Base-by-base conservation (phyloP, 2,329 filamentous ascomycete species). In the Arthrinium puccinioides region DNA sequence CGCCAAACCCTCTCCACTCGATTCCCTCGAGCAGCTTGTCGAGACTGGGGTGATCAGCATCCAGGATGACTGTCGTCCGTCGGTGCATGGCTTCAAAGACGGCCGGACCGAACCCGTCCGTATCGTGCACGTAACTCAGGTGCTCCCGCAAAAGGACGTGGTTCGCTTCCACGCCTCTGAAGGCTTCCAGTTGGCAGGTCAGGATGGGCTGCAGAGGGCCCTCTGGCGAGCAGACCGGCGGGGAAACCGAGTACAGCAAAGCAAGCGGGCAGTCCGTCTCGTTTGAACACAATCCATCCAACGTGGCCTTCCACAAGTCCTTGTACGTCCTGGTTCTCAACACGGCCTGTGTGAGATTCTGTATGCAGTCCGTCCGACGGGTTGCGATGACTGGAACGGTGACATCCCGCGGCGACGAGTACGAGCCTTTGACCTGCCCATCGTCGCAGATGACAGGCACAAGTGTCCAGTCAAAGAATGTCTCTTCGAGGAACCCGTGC, bases 381-480 rank as follows among this genome's bases (percentile, higher is more conserved):
- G 49, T 52, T 13, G 48, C 50, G 18, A 66, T 57, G 2, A 60
- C 57, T 11, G 63, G 57, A 19, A 50, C 46, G 3, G 63, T 66
- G 26, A 43, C 35, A 21, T 54, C 46, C 3, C 32, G 37, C 0
- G 48, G 44, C 21, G 45, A 47, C 2, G 44, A 44, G 23, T 53
- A 52, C 5, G 44, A 49, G 2, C 45, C 51, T 25, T 41, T 42
- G 5, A 58, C 57, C 27, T 66, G 54, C 11, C 61, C 54, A 15
- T 60, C 59, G 3, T 59, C 54, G 7, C 57, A 55, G 30, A 62
- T 59, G 13, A 67, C 41, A 6, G 64, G 64, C 7, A 59, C 54
- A 16, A 65, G 57, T 15, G 60, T 65, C 62, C 62, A 66, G n/a
- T 62, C 60, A 36, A 63, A 62, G 39, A 64, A 67, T 1, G 52